These are phyloP conservation scores for Solanum medicagineum DNA, from an alignment of 257 asterid genomes.

Conservation along the genomic window DNA sequence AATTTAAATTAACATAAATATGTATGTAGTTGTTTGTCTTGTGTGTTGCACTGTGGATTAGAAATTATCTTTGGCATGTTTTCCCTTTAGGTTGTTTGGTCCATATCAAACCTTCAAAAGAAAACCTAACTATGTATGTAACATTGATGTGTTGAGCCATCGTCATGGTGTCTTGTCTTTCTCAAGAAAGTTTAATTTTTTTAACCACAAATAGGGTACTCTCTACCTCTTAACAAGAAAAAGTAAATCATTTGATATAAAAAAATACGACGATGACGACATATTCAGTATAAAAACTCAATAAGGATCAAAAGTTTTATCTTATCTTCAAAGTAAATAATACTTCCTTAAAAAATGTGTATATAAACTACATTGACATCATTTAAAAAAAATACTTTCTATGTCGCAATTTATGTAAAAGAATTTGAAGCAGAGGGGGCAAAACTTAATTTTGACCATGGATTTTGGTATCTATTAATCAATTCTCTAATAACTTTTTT, in stretches of 20 bases:
- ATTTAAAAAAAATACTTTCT: background rate
- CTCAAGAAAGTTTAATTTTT: background rate
- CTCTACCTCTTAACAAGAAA: background rate
- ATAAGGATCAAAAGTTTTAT: background rate
- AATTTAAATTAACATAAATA: background rate
- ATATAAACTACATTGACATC: background rate
- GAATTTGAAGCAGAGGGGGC: background rate
- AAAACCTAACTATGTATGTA: background rate
- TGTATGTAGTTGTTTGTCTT: background rate
- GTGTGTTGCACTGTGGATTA: background rate
- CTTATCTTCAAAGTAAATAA: background rate
- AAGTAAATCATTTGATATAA: background rate
- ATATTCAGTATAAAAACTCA: background rate
- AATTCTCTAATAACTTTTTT: background rate
- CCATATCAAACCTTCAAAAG: background rate
- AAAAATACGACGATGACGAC: background rate
- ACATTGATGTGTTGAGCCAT: background rate
- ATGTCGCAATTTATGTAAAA: background rate
- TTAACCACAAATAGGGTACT: background rate
- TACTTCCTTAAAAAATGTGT: background rate
- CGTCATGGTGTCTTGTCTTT: background rate
- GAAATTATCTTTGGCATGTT: background rate
- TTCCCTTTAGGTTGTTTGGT: background rate
- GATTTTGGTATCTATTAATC: background rate
- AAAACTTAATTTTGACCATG: background rate